Conservation (phyloP, 1,284 basidiomycete species). For the Malassezia brasiliensis region DNA sequence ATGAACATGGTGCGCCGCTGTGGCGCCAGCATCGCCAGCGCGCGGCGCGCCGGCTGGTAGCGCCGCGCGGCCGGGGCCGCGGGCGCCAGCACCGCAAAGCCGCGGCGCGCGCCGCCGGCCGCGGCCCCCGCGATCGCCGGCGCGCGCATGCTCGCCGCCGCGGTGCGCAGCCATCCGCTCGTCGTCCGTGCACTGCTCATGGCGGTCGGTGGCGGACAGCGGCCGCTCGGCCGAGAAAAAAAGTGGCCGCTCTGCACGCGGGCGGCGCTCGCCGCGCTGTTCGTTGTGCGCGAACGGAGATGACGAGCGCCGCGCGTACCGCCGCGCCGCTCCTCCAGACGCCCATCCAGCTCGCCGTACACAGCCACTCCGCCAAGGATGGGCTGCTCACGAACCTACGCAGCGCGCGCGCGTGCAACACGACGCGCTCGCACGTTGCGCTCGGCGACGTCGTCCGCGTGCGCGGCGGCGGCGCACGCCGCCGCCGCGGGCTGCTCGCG, state of each 20-base stretch:
- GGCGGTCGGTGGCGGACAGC: background rate
- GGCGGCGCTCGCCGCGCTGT: background rate
- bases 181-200: constrained; percentile 1
- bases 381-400: background rate
- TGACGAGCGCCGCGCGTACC: background rate
- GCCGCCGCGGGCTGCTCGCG: constrained; percentile 11
- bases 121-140: too few species aligned
- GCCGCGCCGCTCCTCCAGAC: constrained; percentile 17
- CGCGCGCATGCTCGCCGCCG: background rate
- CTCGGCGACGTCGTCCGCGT: constrained; percentile 17
- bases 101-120: background rate
- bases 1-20: constrained; percentile 36
- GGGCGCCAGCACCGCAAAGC: background rate
- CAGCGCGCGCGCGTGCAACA: background rate
- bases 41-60: constrained; percentile 64
- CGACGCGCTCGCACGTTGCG: constrained; percentile 9
- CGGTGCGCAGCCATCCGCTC: too few species aligned
- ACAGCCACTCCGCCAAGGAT: background rate
- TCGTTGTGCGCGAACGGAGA: background rate
- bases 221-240: constrained; percentile 13
- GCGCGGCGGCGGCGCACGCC: constrained; percentile 1
- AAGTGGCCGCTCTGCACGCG: background rate
- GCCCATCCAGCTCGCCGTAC: constrained; percentile 15
- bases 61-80: background rate
- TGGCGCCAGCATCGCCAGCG: constrained; percentile 23